These are phyloP conservation scores for Elaphomyces granulatus DNA, from an alignment of 495 filamentous ascomycete species.

Conservation along the genomic window DNA sequence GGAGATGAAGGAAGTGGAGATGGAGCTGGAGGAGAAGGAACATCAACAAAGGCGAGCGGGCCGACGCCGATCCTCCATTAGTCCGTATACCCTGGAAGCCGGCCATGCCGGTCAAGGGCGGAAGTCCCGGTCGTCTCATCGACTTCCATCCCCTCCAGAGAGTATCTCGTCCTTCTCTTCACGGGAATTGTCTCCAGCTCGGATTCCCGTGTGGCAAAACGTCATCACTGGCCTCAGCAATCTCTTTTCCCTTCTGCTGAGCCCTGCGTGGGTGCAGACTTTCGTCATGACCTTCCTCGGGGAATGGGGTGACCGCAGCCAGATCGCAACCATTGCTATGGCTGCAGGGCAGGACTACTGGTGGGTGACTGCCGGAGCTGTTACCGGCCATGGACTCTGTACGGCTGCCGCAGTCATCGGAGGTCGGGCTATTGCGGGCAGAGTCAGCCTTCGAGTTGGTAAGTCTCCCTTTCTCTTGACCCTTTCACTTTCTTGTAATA, in stretches of 20 bases:
- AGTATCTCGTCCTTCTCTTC: conserved; percentile 42
- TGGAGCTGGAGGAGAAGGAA: conserved; percentile 91
- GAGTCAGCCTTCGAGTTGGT: conserved; percentile 94
- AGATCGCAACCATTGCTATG: conserved; percentile 99
- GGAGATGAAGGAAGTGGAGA: conserved; percentile 94
- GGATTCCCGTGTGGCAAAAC: conserved; percentile 24
- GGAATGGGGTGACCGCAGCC: conserved; percentile 94
- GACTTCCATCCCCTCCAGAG: conserved; percentile 39
- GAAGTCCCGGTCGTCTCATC: conserved; percentile 32
- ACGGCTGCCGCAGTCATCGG: conserved; percentile 90
- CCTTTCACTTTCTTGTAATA: too few species aligned
- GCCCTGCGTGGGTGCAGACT: conserved; percentile 96
- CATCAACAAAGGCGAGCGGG: conserved; percentile 42
- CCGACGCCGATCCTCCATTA: conserved; percentile 37
- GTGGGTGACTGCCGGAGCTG: conserved; percentile 91
- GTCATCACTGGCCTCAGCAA: conserved; percentile 58
- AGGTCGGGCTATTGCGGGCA: conserved; percentile 80
- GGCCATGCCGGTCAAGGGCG: conserved; percentile 28
- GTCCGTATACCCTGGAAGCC: conserved; percentile 35
- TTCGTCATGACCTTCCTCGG: conserved; percentile 98
- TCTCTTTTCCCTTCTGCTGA: conserved; percentile 72
- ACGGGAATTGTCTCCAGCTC: conserved; percentile 41
- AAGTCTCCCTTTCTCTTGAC: conserved; percentile 36
- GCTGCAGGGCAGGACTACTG: conserved; percentile 96
- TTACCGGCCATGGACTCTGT: conserved; percentile 76